Evolutionary conservation across 768 basidiomycete genomes (phyloP).

Genomic region (Suillus variegatus): DNA sequence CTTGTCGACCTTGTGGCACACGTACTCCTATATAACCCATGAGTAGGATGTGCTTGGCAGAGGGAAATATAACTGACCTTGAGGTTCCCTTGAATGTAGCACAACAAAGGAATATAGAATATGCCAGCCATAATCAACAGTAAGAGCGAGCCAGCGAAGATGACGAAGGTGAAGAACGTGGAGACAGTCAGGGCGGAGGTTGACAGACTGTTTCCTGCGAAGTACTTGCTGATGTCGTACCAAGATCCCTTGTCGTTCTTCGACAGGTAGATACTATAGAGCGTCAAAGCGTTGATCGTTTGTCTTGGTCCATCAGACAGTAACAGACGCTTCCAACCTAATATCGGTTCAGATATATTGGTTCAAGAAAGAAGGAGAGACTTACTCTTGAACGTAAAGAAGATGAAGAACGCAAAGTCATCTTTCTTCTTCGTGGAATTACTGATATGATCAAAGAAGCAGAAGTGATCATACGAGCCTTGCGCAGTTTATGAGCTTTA

Average conservation of each 20-base stretch:
- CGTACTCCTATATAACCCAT: conserved; percentile 71
- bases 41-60: conserved; percentile 12
- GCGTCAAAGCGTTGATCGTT: conserved; percentile 94
- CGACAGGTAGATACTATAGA: conserved; percentile 85
- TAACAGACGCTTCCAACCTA: conserved; percentile 83
- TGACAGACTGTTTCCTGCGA: conserved; percentile 68
- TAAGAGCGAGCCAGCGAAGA: conserved; percentile 84
- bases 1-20: conserved; percentile 99
- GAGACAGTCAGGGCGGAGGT: conserved; percentile 86
- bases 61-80: conserved; percentile 56
- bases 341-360: conserved; percentile 7
- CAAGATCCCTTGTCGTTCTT: conserved; percentile 52
- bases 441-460: conserved; percentile 96
- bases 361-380: conserved; percentile 13
- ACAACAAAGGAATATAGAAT: conserved; percentile 91
- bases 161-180: conserved; percentile 85
- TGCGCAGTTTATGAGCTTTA: conserved; percentile 29
- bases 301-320: conserved; percentile 97
- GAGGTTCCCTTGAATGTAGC: conserved; percentile 95
- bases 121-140: conserved; percentile 83
- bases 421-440: conserved; percentile 96
- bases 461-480: conserved; percentile 95
- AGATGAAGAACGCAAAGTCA: conserved; percentile 98
- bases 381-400: conserved; percentile 98
- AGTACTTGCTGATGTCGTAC: conserved; percentile 80